Evolutionary conservation across 257 asterid species (phyloP).

Genomic region (Nicotiana obtusifolia): DNA sequence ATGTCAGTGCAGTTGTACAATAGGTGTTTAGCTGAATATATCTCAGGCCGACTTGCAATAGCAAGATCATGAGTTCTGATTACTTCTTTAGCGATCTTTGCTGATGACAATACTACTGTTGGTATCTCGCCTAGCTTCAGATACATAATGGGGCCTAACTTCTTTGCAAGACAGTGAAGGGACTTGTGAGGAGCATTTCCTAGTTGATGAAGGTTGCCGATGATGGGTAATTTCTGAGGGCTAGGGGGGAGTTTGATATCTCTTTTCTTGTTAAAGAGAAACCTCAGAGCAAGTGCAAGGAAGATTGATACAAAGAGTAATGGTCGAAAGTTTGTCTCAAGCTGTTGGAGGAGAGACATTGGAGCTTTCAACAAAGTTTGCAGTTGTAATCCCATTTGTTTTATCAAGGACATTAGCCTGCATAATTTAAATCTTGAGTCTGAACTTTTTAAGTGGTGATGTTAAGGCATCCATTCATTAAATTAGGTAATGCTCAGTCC

Average conservation of each 20-base stretch:
- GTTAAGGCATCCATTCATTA: too few species aligned
- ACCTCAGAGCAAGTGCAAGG: neutral
- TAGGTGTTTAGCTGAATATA: conserved; percentile 45
- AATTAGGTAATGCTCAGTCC: too few species aligned
- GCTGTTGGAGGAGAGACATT: conserved; percentile 19
- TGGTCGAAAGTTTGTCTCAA: neutral
- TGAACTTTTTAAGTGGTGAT: too few species aligned
- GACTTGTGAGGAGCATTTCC: conserved; percentile 49
- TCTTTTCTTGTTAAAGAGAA: neutral
- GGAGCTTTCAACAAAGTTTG: neutral
- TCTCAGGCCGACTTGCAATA: conserved; percentile 40
- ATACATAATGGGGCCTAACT: conserved; percentile 40
- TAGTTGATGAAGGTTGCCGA: conserved; percentile 58
- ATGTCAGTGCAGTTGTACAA: conserved; percentile 47
- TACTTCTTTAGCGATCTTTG: conserved; percentile 45
- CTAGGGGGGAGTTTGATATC: conserved; percentile 30
- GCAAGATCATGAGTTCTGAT: conserved; percentile 38
- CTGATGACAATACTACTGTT: conserved; percentile 43
- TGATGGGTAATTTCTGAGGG: conserved; percentile 48
- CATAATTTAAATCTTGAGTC: too few species aligned
- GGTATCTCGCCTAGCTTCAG: conserved; percentile 51
- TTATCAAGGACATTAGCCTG: too few species aligned
- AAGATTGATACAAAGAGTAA: conserved; percentile 13
- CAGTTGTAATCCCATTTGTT: too few species aligned
- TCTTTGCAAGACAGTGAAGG: conserved; percentile 31